These are phyloP conservation scores for Heliosperma pusillum DNA, from an alignment of 148 eudicot species.

Conservation along the genomic window DNA sequence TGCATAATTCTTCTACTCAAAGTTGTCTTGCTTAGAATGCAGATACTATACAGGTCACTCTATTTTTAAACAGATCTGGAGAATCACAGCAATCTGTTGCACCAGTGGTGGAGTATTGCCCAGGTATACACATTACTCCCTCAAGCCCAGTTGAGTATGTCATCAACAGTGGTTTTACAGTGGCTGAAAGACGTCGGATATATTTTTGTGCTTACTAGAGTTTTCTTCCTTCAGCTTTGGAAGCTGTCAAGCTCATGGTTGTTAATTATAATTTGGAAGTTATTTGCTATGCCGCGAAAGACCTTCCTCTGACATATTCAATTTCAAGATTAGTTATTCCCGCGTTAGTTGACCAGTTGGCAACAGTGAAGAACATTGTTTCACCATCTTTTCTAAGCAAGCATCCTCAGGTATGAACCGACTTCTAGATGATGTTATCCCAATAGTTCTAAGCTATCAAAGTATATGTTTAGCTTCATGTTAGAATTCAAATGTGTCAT, in stretches of 20 bases:
- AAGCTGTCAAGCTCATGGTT: conserved; percentile 56
- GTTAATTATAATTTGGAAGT: conserved; percentile 69
- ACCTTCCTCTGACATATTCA: conserved; percentile 54
- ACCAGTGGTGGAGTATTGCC: conserved; percentile 67
- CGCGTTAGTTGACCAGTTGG: conserved; percentile 71
- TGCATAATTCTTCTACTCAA: conserved; percentile 22
- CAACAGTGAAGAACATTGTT: conserved; percentile 49
- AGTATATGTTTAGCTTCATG: neutral
- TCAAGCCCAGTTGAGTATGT: conserved; percentile 1
- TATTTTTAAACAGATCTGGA: conserved; percentile 53
- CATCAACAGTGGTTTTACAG: neutral
- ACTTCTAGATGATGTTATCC: conserved; percentile 1
- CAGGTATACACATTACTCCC: conserved; percentile 47
- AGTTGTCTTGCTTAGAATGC: conserved; percentile 63
- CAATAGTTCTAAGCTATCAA: neutral
- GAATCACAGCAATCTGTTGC: conserved; percentile 46
- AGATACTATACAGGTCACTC: conserved; percentile 69
- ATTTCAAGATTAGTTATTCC: conserved; percentile 75
- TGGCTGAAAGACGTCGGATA: neutral
- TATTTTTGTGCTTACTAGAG: neutral
- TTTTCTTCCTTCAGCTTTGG: conserved; percentile 50
- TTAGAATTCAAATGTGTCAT: neutral
- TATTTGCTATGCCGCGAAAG: conserved; percentile 76
- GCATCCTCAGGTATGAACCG: conserved; percentile 53
- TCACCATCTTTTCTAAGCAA: conserved; percentile 45